A percentile compares a stretch with the other conserved stretches of the same genome.
These are phyloP conservation scores for Sclerotinia minor DNA, from an alignment of 2,329 filamentous ascomycete genomes.

Conservation along the genomic window DNA sequence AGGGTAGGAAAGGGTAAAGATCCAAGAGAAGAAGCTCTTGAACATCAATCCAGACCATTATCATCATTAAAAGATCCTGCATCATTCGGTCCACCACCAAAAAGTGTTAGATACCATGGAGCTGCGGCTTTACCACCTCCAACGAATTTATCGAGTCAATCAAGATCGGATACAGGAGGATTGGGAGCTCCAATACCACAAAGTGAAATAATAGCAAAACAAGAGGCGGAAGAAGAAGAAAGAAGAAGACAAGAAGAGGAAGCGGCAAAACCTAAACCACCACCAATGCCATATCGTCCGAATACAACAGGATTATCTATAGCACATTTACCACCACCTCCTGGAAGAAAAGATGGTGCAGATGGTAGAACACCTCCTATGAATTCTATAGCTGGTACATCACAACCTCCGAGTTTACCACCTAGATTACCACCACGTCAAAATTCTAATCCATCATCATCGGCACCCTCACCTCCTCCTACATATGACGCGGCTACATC, in stretches of 20 bases:
- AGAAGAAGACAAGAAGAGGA: constrained; percentile 37
- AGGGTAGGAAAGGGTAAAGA: constrained; percentile 42
- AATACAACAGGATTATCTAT: constrained; percentile 63
- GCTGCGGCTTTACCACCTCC: constrained; percentile 33
- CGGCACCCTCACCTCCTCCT: constrained; percentile 47
- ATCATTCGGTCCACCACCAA: constrained; percentile 67
- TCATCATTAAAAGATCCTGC: constrained; percentile 62
- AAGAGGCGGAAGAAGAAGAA: constrained; percentile 41
- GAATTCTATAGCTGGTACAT: constrained; percentile 30
- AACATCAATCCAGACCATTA: constrained; percentile 50
- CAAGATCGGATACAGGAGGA: constrained; percentile 43
- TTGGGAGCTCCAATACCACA: constrained; percentile 48
- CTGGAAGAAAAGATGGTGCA: constrained; percentile 46
- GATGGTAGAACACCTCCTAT: constrained; percentile 34
- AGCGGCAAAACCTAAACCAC: constrained; percentile 40
- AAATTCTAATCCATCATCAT: constrained; percentile 41
- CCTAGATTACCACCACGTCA: constrained; percentile 58
- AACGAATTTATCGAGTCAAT: constrained; percentile 29
- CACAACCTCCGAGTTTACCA: constrained; percentile 50
- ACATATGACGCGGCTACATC: constrained; percentile 32
- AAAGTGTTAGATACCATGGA: constrained; percentile 45
- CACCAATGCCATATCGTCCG: constrained; percentile 59
- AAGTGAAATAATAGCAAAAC: constrained; percentile 38
- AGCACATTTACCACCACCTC: constrained; percentile 60
- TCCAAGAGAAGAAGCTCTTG: constrained; percentile 30